Percentiles rank a stretch among this genome's conserved stretches.
phyloP scores from a whole-genome alignment of 2,329 filamentous ascomycete species.

The Rutstroemia sp. region DNA sequence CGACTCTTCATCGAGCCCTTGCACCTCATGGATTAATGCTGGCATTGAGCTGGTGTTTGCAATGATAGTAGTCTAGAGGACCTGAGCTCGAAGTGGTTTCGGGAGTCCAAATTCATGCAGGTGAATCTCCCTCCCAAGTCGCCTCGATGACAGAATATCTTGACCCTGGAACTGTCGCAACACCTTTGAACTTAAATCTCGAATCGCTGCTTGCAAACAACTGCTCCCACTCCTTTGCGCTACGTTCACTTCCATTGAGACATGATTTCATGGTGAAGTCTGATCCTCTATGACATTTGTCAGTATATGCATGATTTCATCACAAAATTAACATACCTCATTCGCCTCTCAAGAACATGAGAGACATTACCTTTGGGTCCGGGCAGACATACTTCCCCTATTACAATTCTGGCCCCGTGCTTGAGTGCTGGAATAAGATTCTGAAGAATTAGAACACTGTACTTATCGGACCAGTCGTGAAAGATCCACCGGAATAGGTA shows the following conservation, averaged over 20 bases:
- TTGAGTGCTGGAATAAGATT: constrained; percentile 34
- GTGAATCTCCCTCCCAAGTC: background rate
- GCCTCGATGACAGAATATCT: background rate
- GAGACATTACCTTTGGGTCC: background rate
- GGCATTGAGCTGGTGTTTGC: no score
- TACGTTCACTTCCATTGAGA: constrained; percentile 4
- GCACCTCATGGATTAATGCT: no score
- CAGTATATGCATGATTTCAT: background rate
- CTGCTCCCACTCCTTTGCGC: background rate
- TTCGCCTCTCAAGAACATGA: background rate
- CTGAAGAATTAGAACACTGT: constrained; percentile 31
- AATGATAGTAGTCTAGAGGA: no score
- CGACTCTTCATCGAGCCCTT: no score
- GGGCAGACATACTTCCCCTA: constrained; percentile 16
- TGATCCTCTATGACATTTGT: background rate
- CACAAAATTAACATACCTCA: background rate
- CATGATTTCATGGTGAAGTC: constrained; percentile 7
- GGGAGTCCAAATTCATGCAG: no score
- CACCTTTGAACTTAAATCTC: constrained; percentile 1
- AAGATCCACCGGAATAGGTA: constrained; percentile 42
- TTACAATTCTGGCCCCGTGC: constrained; percentile 19
- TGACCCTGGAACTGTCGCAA: background rate
- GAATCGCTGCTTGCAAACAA: background rate
- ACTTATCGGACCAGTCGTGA: constrained; percentile 40
- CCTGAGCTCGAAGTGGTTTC: no score